Evolutionary conservation across 306 rosid species (phyloP).

Genomic region (Prunus mira): DNA sequence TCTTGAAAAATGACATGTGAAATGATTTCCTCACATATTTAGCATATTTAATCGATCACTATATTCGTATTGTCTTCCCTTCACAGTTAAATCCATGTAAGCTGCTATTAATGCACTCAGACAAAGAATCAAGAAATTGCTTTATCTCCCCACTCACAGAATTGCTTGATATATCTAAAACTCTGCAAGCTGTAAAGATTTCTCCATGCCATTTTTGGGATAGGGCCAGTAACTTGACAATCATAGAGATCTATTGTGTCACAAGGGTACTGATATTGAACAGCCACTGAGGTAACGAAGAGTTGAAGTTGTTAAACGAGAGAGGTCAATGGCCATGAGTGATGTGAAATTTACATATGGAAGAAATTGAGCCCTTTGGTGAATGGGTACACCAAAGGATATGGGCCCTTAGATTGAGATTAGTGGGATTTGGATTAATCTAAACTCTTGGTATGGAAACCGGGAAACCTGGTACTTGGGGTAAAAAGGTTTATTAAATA

Average conservation of each 20-base stretch:
- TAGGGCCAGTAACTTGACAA: not conserved
- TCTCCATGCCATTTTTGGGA: not conserved
- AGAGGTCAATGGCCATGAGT: not conserved
- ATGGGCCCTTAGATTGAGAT: no score
- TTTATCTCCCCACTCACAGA: not conserved
- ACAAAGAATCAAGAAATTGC: not conserved
- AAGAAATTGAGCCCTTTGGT: not conserved
- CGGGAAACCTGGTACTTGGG: no score
- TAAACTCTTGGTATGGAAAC: no score
- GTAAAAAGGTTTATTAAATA: no score
- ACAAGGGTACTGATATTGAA: not conserved
- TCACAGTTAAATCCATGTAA: not conserved
- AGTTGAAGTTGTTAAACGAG: not conserved
- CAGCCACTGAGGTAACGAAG: not conserved
- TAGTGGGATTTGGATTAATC: no score
- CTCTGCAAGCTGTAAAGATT: not conserved
- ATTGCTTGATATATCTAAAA: not conserved
- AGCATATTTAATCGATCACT: no score
- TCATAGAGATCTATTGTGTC: not conserved
- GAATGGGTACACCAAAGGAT: no score
- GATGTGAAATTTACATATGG: conserved; percentile 3
- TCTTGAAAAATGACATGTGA: accelerated
- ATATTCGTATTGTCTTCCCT: no score
- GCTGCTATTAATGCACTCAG: not conserved
- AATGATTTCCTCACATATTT: accelerated